Evolutionary conservation across 2,329 filamentous ascomycete genomes (phyloP), one percentile per base, ranked within the genome.

Genomic region (Bisporella sp.): DNA sequence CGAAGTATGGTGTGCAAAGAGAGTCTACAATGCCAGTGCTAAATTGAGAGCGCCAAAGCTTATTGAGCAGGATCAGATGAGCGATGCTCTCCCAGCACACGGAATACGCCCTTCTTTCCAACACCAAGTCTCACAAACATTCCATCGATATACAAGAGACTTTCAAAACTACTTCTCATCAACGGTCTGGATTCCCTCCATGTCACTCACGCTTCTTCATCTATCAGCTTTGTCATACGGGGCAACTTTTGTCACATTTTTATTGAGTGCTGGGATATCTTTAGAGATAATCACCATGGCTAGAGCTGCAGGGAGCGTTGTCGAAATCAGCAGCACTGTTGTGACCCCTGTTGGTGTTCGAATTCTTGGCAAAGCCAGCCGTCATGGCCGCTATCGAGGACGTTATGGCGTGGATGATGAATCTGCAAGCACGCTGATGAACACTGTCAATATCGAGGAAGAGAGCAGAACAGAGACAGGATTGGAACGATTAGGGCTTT

Each of bases 161-260:
- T 62, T 70, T 45, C 58, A 59, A 9, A 58, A 64, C 51, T 73
- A 73, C 54, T 68, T 69, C 52, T 56, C 55, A 6, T 67, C 65
- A 4, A 56, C 60, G 1, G 69, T 70, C 41, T 71, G 69, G 64
- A 58, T 71, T 5, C 69, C 76, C 0, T 79, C 76, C 0, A 63
- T 78, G 9, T 68, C 76, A 2, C 60, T 78, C 6, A 71, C 72
- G 7, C 59, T 79, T 4, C 68, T 79, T 11, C 76, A 79, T 58
- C 66, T 80, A 33, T 80, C 77, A 1, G 75, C 79, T 12, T 64
- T 81, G 12, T 73, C 75, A 1, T 80, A 79, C 57, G 68, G 72
- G 1, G 72, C 73, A 1, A 76, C 76, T 5, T 79, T 80, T 69
- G 68, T 78, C 40, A 79, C 77, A 1, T 81, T 76, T 52, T 65